phyloP scores from a whole-genome alignment of 495 filamentous ascomycete species.

The Xylaria palmicola region DNA sequence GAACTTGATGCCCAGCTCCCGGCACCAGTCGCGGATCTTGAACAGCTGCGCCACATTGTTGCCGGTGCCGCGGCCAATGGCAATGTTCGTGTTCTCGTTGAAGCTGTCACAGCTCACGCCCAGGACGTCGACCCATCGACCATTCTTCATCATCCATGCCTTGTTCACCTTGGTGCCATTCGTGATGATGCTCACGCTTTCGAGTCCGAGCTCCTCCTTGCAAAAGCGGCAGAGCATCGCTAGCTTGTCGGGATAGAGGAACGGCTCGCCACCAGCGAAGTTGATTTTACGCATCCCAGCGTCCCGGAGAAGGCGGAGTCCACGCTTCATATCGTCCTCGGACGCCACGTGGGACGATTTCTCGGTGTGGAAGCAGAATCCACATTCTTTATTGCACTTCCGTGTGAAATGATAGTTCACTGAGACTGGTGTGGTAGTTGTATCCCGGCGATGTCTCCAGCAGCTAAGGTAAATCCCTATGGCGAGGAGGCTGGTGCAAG shows the following conservation, averaged over 20 bases:
- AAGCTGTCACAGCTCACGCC: constrained; percentile 61
- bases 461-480: not conserved
- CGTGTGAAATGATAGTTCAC: constrained; percentile 53
- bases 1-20: constrained; percentile 50
- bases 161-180: constrained; percentile 53
- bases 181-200: constrained; percentile 54
- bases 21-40: constrained; percentile 45
- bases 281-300: constrained; percentile 61
- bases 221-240: constrained; percentile 49
- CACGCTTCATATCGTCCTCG: constrained; percentile 41
- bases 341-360: constrained; percentile 43
- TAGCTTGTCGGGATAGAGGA: constrained; percentile 51
- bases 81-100: constrained; percentile 49
- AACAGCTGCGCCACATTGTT: constrained; percentile 46
- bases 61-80: constrained; percentile 51
- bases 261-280: constrained; percentile 61
- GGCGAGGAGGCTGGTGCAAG: not conserved
- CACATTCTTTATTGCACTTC: constrained; percentile 52
- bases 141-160: constrained; percentile 42
- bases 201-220: constrained; percentile 50
- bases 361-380: constrained; percentile 60
- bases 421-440: constrained; percentile 33
- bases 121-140: constrained; percentile 51
- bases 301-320: constrained; percentile 44
- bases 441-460: not conserved